phyloP scores from a whole-genome alignment of 495 filamentous ascomycete species.

The Neurospora cerealis region DNA sequence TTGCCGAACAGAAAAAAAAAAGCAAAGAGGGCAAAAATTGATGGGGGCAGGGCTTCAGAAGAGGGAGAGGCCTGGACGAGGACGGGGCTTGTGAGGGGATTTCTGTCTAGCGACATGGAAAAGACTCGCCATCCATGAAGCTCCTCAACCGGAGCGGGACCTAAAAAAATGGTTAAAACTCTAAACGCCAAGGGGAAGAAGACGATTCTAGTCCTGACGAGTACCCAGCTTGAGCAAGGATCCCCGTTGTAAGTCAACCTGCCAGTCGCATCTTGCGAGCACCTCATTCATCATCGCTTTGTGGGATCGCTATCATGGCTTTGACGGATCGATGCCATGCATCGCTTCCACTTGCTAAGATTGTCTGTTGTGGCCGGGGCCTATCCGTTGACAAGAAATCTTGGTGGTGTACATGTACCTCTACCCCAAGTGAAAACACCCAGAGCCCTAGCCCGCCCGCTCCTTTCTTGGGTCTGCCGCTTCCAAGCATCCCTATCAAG shows the following conservation, averaged over 20 bases:
- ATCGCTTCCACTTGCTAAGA: neutral
- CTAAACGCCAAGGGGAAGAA: no score
- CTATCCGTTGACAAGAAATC: neutral
- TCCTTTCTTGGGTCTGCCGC: neutral
- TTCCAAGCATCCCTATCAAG: neutral
- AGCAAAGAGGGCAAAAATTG: neutral
- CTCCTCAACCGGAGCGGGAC: neutral
- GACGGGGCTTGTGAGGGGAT: neutral
- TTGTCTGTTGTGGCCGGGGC: neutral
- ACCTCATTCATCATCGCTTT: neutral
- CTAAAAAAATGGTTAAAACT: neutral
- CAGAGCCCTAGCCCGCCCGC: neutral
- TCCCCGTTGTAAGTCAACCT: neutral
- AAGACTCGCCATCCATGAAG: neutral
- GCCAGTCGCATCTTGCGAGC: neutral
- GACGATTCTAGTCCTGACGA: no score
- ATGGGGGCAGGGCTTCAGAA: neutral
- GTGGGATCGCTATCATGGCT: neutral
- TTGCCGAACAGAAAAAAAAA: neutral
- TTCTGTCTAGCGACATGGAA: neutral
- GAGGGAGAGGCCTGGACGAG: neutral
- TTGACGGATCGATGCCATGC: neutral
- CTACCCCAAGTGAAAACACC: neutral
- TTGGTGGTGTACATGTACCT: neutral
- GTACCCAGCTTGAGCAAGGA: neutral